Base-by-base conservation (phyloP, 345 rosid genomes). In the Aquilaria yunnanensis region DNA sequence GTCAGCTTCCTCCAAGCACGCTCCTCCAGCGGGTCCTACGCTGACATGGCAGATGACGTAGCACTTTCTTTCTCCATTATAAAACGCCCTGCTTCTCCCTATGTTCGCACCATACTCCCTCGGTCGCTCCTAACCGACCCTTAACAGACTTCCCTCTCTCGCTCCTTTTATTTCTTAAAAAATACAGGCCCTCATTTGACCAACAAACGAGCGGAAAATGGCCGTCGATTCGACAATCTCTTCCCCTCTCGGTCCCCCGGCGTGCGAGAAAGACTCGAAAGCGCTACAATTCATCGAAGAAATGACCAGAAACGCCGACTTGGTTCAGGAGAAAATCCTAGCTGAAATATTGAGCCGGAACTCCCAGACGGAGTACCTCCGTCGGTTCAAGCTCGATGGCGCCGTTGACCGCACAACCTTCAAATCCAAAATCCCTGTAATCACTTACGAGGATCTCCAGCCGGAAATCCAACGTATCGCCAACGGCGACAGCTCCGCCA, bases 391-490 rank as follows among this genome's bases (percentile, higher is more conserved):
- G 10, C 89, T 88, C 29, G 62, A 52, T 12, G 89, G 82, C 29
- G 86, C 95, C 11, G 76, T 85, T 6, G 95, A 90, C 75, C 83
- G 84, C 0, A 82, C 82, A 0, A 67, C 81, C 13, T 90, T 90
- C 72, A 94, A 90, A 72, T 69, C 90, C 2, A 86, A 71, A 64
- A 41, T 94, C 56, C 95, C 97, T 0, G 67, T 86, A n/a, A 79
- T 94, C 43, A 88, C 83, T 13, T 94, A 94, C 57, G 97, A 94
- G 60, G 91, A 88, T 66, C 88, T 94, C 41, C 86, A 77, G 78
- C 92, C 95, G 0, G 89, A 88, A 63, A 94, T 94, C 68, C 95
- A 90, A 66, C 94, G 99, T 16, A 86, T 94, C 13, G 99, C 99
- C 68, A 82, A 88, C 14, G 97, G 99, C 3, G 96, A 94, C 72